Evolutionary conservation across 163 green algal species (phyloP).

Genomic region (Chlamydomonas reinhardtii): DNA sequence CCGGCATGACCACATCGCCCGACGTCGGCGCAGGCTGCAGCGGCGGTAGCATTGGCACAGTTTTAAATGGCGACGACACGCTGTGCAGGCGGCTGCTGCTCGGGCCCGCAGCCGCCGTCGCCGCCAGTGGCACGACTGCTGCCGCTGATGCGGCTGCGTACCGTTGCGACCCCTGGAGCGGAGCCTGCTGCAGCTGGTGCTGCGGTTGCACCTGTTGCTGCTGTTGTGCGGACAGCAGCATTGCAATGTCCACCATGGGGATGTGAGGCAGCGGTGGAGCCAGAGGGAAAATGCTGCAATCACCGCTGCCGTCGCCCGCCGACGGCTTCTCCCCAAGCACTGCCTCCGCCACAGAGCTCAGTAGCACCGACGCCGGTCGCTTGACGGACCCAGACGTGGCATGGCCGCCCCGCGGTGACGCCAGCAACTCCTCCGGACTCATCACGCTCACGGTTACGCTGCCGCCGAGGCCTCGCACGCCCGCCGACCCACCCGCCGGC

Average conservation of each 20-base stretch:
- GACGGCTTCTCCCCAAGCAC: conserved; percentile 23
- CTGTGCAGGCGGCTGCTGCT: too few relatives aligned
- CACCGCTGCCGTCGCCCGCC: neutral
- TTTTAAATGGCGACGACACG: too few relatives aligned
- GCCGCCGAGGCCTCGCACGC: neutral
- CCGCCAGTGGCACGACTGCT: too few relatives aligned
- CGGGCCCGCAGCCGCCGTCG: too few relatives aligned
- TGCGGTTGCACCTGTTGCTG: neutral
- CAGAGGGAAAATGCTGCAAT: conserved; percentile 4
- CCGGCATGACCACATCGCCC: too few relatives aligned
- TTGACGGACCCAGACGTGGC: too few relatives aligned
- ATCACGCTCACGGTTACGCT: neutral
- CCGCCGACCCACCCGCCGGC: neutral
- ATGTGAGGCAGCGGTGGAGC: neutral
- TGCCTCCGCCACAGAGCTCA: conserved; percentile 22
- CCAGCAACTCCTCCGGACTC: neutral
- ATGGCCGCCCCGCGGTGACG: neutral
- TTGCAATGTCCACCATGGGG: too few relatives aligned
- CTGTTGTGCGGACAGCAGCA: too few relatives aligned
- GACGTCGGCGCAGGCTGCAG: too few relatives aligned
- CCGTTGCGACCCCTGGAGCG: neutral
- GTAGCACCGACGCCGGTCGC: conserved; percentile 2
- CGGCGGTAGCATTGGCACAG: too few relatives aligned
- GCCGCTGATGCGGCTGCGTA: neutral
- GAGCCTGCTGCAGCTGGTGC: neutral